Evolutionary conservation across 129 eudicot genomes (phyloP).

Genomic region (Artemisia argyi): DNA sequence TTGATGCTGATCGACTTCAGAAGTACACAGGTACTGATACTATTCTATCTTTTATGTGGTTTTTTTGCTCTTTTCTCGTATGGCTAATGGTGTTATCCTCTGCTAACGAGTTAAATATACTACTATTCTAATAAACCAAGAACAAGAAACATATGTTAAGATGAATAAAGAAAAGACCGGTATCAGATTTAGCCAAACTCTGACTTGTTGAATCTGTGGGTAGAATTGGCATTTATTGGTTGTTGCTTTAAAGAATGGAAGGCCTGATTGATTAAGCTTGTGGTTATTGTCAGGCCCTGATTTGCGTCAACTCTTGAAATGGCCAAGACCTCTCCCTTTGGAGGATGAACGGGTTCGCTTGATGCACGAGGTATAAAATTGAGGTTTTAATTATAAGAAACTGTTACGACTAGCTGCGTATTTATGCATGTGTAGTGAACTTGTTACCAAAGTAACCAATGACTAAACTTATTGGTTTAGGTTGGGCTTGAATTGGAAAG

Average conservation of each 20-base stretch:
- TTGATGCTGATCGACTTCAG: constrained; percentile 89
- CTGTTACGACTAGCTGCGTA: neutral
- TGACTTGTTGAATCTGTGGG: neutral
- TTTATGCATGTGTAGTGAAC: neutral
- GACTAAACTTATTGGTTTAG: constrained; percentile 32
- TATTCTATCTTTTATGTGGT: neutral
- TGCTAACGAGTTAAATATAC: neutral
- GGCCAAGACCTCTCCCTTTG: constrained; percentile 95
- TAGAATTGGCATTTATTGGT: neutral
- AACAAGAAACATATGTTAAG: neutral
- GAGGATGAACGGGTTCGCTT: constrained; percentile 91
- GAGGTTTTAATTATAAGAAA: constrained; percentile 6
- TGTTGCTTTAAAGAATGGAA: neutral
- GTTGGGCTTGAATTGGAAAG: constrained; percentile 81
- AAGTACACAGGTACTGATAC: constrained; percentile 75
- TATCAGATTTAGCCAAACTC: neutral
- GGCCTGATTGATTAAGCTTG: neutral
- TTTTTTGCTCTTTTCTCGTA: neutral
- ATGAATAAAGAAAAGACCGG: neutral
- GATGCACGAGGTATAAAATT: constrained; percentile 64
- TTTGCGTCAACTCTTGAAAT: constrained; percentile 71
- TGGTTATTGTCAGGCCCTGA: constrained; percentile 69
- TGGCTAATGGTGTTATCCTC: neutral
- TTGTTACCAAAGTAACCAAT: constrained; percentile 6
- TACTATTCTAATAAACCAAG: constrained; percentile 7